phyloP scores from a whole-genome alignment of 176 grass and related monocot genomes.

The Oryza punctata region DNA sequence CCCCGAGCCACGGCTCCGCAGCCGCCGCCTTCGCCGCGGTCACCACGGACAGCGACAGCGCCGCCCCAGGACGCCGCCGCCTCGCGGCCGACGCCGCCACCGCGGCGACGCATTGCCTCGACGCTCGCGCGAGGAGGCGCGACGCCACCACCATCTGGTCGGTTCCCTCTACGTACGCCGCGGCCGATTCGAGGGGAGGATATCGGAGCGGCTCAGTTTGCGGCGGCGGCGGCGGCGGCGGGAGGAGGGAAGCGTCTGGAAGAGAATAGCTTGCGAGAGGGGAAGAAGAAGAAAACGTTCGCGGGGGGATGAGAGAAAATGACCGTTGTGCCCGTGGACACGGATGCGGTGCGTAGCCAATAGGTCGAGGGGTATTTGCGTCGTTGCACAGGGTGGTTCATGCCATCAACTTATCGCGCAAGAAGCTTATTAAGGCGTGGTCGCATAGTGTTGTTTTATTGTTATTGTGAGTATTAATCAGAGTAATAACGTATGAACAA shows the following conservation, averaged over 20 bases:
- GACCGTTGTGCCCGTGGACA: neutral
- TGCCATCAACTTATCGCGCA: constrained; percentile 28
- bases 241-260: constrained; percentile 30
- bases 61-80: neutral
- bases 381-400: neutral
- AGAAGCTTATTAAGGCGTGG: constrained; percentile 11
- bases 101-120: constrained; percentile 27
- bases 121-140: constrained; percentile 29
- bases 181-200: neutral
- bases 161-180: neutral
- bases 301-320: neutral
- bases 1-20: constrained; percentile 16
- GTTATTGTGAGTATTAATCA: no score
- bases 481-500: no score
- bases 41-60: neutral
- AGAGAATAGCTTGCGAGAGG: neutral
- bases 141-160: constrained; percentile 37
- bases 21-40: neutral
- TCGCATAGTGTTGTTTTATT: neutral
- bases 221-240: neutral
- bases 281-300: neutral
- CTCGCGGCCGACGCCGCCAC: neutral
- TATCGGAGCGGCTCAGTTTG: neutral
- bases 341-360: fast-evolving
- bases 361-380: neutral